A percentile compares a stretch with the other conserved stretches of the same genome.
Conservation (phyloP, 768 basidiomycete genomes). For the Peribolospora baueri region DNA sequence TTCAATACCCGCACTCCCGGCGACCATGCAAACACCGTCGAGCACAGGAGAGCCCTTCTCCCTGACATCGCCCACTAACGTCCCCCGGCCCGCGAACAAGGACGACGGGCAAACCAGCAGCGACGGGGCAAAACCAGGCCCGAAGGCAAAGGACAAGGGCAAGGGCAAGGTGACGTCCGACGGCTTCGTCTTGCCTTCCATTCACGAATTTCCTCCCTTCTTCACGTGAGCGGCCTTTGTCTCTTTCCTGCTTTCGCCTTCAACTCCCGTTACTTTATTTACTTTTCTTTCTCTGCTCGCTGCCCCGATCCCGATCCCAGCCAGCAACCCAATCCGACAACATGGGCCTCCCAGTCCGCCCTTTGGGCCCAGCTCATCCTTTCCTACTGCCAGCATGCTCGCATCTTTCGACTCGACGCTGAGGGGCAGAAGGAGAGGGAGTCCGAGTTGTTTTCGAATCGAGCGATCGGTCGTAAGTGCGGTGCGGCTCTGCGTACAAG, state of each 20-base stretch:
- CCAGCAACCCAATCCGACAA: conserved; percentile 21
- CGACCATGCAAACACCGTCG: no score
- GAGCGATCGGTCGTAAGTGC: conserved; percentile 16
- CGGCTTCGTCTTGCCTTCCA: conserved; percentile 20
- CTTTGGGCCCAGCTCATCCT: conserved; percentile 22
- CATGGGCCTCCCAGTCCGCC: conserved; percentile 18
- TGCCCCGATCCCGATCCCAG: conserved; percentile 9
- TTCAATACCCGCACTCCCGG: no score
- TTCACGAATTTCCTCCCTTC: conserved; percentile 24
- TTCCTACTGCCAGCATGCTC: conserved; percentile 15
- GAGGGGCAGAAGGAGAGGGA: conserved; percentile 10
- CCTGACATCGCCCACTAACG: no score
- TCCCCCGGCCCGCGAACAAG: no score
- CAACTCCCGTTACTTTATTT: background rate
- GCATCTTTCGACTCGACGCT: conserved; percentile 16
- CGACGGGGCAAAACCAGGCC: no score
- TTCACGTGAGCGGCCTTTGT: conserved; percentile 19
- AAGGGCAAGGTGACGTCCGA: conserved; percentile 1
- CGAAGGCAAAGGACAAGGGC: no score
- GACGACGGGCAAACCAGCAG: no score
- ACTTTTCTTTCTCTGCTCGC: background rate
- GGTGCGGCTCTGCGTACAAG: conserved; percentile 6
- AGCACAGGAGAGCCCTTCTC: no score
- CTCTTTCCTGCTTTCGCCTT: background rate
- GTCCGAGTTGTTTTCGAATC: conserved; percentile 18